Evolutionary conservation across 2,329 filamentous ascomycete genomes (phyloP).

Genomic region (Talaromyces sp.): DNA sequence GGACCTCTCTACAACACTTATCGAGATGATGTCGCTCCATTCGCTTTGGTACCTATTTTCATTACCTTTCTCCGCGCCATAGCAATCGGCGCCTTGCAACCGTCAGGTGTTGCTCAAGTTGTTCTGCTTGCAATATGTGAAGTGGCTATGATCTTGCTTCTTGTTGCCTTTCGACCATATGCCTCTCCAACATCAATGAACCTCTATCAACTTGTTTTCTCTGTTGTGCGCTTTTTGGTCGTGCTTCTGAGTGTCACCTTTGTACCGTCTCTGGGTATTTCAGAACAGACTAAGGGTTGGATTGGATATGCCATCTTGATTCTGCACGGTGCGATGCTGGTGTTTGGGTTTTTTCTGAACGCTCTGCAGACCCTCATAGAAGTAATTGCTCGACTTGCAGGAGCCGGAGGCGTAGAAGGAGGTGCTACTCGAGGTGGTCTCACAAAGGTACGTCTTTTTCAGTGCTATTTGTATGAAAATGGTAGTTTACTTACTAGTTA

Average conservation of each 20-base stretch:
- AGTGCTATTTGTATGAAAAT: not conserved
- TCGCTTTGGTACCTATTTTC: constrained; percentile 80
- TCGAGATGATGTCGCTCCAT: constrained; percentile 85
- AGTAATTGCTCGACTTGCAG: constrained; percentile 75
- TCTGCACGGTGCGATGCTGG: constrained; percentile 76
- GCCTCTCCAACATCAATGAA: constrained; percentile 95
- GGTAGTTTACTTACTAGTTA: not conserved
- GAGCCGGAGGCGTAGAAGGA: constrained; percentile 73
- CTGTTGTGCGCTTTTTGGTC: constrained; percentile 70
- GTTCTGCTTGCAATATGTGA: constrained; percentile 92
- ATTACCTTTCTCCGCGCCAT: constrained; percentile 83
- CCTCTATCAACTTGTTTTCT: constrained; percentile 84
- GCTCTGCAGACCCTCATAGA: constrained; percentile 87
- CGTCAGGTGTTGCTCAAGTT: constrained; percentile 88
- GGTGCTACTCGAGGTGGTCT: constrained; percentile 74
- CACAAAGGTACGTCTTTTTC: constrained; percentile 60
- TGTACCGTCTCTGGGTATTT: constrained; percentile 74
- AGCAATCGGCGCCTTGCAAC: constrained; percentile 87
- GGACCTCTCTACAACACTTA: constrained; percentile 97
- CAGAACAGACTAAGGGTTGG: constrained; percentile 82
- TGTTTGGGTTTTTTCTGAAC: constrained; percentile 92
- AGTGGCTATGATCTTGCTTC: constrained; percentile 79
- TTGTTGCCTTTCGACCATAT: constrained; percentile 88
- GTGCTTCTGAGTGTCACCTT: constrained; percentile 78
- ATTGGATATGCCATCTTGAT: constrained; percentile 88